Conservation (phyloP, 2,329 filamentous ascomycete species). For the Cercospora zeina region DNA sequence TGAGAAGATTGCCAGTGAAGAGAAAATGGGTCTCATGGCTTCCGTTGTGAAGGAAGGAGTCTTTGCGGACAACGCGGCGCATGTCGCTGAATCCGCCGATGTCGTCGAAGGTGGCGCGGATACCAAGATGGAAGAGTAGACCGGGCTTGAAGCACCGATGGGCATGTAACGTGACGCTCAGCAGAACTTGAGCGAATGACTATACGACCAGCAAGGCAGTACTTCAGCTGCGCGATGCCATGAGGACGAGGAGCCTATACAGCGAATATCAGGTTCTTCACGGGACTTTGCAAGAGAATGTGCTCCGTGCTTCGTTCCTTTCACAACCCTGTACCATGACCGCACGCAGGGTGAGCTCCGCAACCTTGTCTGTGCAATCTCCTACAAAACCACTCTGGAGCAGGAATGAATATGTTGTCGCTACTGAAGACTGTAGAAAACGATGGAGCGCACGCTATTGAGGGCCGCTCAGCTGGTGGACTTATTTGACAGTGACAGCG, state of each 20-base stretch:
- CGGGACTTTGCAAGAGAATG: neutral
- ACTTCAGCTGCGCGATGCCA: neutral
- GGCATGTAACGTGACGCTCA: neutral
- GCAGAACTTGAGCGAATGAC: neutral
- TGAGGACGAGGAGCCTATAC: neutral
- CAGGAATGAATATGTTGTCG: neutral
- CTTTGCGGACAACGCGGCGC: conserved; percentile 46
- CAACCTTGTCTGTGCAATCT: conserved; percentile 8
- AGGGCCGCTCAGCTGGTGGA: neutral
- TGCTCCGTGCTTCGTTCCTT: neutral
- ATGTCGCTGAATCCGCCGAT: conserved; percentile 22
- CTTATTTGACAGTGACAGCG: neutral
- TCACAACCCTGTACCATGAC: neutral
- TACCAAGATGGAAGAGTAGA: conserved; percentile 36
- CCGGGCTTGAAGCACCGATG: neutral
- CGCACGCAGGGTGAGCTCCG: neutral
- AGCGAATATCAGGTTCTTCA: neutral
- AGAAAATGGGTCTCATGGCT: conserved; percentile 63
- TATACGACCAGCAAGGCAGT: neutral
- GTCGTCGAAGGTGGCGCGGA: conserved; percentile 33
- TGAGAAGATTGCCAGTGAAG: conserved; percentile 62
- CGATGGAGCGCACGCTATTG: neutral
- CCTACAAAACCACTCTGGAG: neutral
- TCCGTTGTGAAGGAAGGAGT: conserved; percentile 64
- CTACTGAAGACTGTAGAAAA: neutral